Conservation (phyloP, 2,329 filamentous ascomycete genomes). For the Claviceps cyperi region DNA sequence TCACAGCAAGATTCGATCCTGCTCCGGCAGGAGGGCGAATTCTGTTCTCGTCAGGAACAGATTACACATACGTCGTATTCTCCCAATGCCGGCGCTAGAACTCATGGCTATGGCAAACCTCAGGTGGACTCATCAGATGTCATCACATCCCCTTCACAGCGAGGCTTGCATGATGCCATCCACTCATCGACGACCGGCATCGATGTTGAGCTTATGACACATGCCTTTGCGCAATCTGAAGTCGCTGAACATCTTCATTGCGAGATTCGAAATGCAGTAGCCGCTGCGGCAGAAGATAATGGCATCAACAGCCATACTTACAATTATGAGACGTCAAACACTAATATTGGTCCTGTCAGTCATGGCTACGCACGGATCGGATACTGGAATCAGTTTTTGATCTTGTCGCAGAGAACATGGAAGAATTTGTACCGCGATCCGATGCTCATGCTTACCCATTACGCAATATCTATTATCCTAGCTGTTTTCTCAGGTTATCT, state of each 20-base stretch:
- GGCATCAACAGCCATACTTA: slow-evolving; percentile 42
- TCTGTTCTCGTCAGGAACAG: slow-evolving; percentile 69
- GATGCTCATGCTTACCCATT: slow-evolving; percentile 96
- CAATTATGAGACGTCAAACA: slow-evolving; percentile 29
- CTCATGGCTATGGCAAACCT: slow-evolving; percentile 35
- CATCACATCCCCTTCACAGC: slow-evolving; percentile 45
- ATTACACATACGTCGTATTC: slow-evolving; percentile 47
- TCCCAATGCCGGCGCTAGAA: slow-evolving; percentile 39
- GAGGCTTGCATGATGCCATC: slow-evolving; percentile 53
- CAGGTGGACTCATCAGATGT: slow-evolving; percentile 28
- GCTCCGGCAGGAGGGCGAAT: slow-evolving; percentile 72
- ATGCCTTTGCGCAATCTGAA: slow-evolving; percentile 61
- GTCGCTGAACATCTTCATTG: slow-evolving; percentile 61
- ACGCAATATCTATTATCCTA: slow-evolving; percentile 87
- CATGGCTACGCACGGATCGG: slow-evolving; percentile 74
- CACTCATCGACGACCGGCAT: slow-evolving; percentile 48
- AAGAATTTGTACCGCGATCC: slow-evolving; percentile 95
- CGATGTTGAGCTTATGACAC: slow-evolving; percentile 70
- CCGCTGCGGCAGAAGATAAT: slow-evolving; percentile 52
- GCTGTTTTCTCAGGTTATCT: slow-evolving; percentile 90
- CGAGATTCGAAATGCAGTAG: slow-evolving; percentile 60
- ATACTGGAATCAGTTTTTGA: slow-evolving; percentile 68
- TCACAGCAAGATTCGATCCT: slow-evolving; percentile 70
- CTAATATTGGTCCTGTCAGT: slow-evolving; percentile 45
- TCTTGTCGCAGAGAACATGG: slow-evolving; percentile 85